Evolutionary conservation across 306 rosid genomes (phyloP).

Genomic region (Prunus salicina): DNA sequence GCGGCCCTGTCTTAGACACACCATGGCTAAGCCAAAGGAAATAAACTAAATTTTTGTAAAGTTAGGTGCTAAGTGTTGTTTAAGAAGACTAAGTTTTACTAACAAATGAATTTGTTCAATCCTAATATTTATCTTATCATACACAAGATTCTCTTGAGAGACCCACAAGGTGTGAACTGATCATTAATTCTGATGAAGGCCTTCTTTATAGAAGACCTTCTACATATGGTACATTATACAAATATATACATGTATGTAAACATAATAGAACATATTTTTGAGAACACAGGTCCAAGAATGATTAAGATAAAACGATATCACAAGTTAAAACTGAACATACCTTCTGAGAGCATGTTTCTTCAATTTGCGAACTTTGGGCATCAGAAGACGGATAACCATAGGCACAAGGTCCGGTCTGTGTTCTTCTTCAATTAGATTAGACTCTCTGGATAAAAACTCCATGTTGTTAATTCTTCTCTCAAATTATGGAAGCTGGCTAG

Average conservation of each 20-base stretch:
- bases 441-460: conserved; percentile 85
- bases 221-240: not conserved
- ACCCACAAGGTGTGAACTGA: not conserved
- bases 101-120: not conserved
- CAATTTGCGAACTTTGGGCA: conserved; percentile 84
- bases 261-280: not conserved
- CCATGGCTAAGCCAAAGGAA: not conserved
- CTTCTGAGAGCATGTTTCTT: conserved; percentile 86
- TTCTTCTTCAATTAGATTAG: conserved; percentile 53
- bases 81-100: not conserved
- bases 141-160: not conserved
- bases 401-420: conserved; percentile 76
- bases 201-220: not conserved
- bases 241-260: not conserved
- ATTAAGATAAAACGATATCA: conserved; percentile 1
- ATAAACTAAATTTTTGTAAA: not conserved
- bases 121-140: not conserved
- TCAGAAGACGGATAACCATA: conserved; percentile 68
- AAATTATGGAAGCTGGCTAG: conserved; percentile 50
- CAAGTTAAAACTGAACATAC: conserved; percentile 29
- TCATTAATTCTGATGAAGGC: not conserved
- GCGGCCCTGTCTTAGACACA: too few species aligned
- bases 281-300: not conserved
- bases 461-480: conserved; percentile 84
- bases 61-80: not conserved